phyloP scores from a whole-genome alignment of 208 protist genomes.

The Crithidia expoeki region DNA sequence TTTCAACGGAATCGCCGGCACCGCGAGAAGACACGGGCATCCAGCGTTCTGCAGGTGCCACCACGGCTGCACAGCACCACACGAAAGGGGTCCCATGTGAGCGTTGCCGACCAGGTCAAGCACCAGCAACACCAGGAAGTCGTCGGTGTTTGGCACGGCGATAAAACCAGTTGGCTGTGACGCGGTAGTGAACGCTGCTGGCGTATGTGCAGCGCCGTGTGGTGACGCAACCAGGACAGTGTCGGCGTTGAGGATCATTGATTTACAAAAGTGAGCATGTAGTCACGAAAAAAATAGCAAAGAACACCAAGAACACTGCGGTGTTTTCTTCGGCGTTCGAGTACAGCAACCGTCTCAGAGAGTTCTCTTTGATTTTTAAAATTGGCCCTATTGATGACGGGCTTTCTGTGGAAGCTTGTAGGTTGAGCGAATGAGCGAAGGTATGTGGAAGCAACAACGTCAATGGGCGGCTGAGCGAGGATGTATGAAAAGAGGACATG shows the following conservation, averaged over 20 bases:
- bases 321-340: too few relatives aligned
- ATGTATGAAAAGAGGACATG: too few relatives aligned
- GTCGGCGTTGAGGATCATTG: slow-evolving; percentile 3
- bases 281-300: too few relatives aligned
- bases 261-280: too few relatives aligned
- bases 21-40: slow-evolving; percentile 21
- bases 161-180: background rate
- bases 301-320: too few relatives aligned
- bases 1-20: slow-evolving; percentile 4
- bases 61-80: slow-evolving; percentile 8
- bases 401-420: too few relatives aligned
- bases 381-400: too few relatives aligned
- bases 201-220: background rate
- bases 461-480: too few relatives aligned
- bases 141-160: slow-evolving; percentile 11
- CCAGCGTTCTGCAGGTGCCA: background rate
- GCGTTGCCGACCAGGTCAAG: slow-evolving; percentile 9
- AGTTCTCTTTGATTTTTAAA: too few relatives aligned
- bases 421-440: too few relatives aligned
- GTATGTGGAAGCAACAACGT: too few relatives aligned
- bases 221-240: background rate
- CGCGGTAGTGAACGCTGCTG: background rate
- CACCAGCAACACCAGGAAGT: slow-evolving; percentile 5
- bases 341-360: too few relatives aligned
- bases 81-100: background rate